Base-by-base conservation (phyloP, 345 rosid species). In the Syzygium aqueum region DNA sequence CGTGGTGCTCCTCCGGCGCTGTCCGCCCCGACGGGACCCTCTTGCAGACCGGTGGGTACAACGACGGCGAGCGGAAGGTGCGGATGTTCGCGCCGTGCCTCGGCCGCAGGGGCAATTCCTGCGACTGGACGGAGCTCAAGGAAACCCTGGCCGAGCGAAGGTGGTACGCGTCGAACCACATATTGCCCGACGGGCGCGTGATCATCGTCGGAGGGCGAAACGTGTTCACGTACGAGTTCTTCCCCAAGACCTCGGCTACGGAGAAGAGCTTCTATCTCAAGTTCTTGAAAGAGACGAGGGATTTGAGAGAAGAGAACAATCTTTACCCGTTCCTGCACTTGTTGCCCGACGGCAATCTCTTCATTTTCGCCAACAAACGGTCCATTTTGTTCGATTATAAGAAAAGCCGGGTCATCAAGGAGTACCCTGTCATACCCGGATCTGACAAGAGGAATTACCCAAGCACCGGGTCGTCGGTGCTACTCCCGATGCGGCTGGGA, bases 1-100 rank as follows among this genome's bases (percentile, higher is more conserved):
- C 96, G 50, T 96, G 96, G 95, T 96, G 99, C 90, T 96, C 99
- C 46, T 96, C 99, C 19, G 99, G 99, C 25, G 85, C 97, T 8
- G 91, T 96, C 52, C 91, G 92, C 85, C 87, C 93, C 57, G 85
- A 91, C 50, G 99, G 98, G 25, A 93, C 89, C 85, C 92, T 96
- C 5, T 77, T 96, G 56, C 98, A 96, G 89, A 95, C 98, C 19
- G 99, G 99, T 52, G 99, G 98, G 11, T 94, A 92, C 88, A 53
- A 63, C 1, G 89, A 87, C 21, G 98, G 99, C 27, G 99, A 95
- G 17, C 93, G 90, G 2, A 90, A 88, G 27, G 89, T 92, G 53
- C 93, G 99, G 78, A 87, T 86, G 53, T 95, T 95, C 90, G 86
- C 88, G 0, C 95, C 98, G 3, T 93, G 98, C 88, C 12, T n/a